These are phyloP conservation scores for Monosporascus sp. DNA, from an alignment of 2,329 filamentous ascomycete genomes.

Conservation along the genomic window DNA sequence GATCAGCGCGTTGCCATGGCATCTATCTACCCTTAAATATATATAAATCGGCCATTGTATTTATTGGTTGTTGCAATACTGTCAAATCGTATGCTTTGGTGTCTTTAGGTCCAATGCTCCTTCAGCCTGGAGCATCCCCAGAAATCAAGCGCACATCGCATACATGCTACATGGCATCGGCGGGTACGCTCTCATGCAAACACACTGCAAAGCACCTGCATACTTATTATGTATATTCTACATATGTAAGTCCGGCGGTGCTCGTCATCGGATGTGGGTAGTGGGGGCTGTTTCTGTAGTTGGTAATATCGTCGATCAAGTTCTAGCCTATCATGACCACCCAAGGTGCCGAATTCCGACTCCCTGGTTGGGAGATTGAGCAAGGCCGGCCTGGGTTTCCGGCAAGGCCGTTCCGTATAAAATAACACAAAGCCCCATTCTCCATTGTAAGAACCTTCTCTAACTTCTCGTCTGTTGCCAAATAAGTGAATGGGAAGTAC, in stretches of 20 bases:
- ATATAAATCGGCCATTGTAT: no score
- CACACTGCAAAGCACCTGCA: no score
- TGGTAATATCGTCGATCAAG: not conserved
- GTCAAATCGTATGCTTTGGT: no score
- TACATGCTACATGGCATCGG: no score
- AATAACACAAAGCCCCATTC: not conserved
- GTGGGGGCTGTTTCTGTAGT: not conserved
- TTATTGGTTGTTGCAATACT: no score
- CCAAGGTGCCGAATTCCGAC: not conserved
- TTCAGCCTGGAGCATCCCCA: no score
- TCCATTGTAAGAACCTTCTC: not conserved
- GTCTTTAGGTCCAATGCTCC: no score
- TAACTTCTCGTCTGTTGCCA: not conserved
- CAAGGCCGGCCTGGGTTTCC: not conserved
- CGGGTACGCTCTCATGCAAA: no score
- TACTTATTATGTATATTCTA: not conserved
- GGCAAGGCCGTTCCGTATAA: not conserved
- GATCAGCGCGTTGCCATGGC: no score
- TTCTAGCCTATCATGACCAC: not conserved
- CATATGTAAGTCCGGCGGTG: not conserved
- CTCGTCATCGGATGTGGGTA: not conserved
- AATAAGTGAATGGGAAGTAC: not conserved
- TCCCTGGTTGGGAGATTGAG: not conserved
- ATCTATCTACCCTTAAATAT: no score
- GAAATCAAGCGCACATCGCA: no score